These are phyloP conservation scores for Alternaria ventricosa DNA, from an alignment of 2,329 filamentous ascomycete species.

Conservation along the genomic window DNA sequence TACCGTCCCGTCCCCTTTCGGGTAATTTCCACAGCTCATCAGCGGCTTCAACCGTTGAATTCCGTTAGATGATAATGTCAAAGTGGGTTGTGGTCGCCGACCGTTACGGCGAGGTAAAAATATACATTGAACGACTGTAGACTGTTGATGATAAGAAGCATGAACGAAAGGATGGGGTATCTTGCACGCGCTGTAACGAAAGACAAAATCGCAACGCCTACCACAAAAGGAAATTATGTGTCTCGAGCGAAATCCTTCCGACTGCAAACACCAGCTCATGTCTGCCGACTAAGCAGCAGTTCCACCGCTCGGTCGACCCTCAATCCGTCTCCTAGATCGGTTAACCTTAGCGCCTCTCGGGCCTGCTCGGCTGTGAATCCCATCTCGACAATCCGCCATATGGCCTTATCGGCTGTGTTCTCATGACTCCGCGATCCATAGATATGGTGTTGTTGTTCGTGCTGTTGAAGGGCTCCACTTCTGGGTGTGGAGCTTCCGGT, in stretches of 20 bases:
- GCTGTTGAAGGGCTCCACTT: conserved; percentile 34
- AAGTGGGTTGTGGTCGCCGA: not conserved
- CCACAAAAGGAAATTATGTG: not conserved
- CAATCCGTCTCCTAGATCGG: conserved; percentile 66
- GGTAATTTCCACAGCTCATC: not conserved
- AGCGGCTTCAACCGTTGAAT: not conserved
- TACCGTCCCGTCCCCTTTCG: not conserved
- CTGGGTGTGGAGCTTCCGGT: conserved; percentile 11
- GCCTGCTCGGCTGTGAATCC: conserved; percentile 64
- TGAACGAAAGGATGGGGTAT: conserved; percentile 5
- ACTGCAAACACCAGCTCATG: not conserved
- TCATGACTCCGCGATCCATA: conserved; percentile 47
- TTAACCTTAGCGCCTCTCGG: conserved; percentile 63
- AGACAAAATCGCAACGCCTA: not conserved
- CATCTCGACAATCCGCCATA: conserved; percentile 64
- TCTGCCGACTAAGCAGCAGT: conserved; percentile 51
- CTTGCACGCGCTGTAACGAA: not conserved
- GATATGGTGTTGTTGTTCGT: conserved; percentile 41
- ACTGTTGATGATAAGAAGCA: not conserved
- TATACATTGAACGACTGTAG: not conserved
- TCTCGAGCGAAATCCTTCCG: not conserved
- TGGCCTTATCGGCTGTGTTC: conserved; percentile 64
- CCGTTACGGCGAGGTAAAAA: not conserved
- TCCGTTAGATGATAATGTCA: not conserved
- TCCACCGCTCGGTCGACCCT: conserved; percentile 64